Percentiles rank a stretch among this genome's conserved stretches.
These are phyloP conservation scores for Ascocoryne sarcoides DNA, from an alignment of 2,329 filamentous ascomycete species.

Conservation along the genomic window DNA sequence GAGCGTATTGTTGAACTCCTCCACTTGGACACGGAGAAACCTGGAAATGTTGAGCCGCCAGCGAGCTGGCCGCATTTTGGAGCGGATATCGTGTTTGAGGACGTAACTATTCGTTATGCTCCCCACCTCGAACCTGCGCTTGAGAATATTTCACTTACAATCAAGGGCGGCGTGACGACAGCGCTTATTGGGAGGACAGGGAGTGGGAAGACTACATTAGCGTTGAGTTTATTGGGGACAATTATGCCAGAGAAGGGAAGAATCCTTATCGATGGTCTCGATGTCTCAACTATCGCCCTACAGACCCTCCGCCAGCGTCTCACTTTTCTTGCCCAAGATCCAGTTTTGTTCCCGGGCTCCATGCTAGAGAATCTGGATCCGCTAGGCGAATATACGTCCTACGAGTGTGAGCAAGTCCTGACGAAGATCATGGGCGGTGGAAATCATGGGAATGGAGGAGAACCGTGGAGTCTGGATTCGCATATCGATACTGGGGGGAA, in stretches of 20 bases:
- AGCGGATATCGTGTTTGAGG: constrained; percentile 66
- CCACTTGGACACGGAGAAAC: constrained; percentile 65
- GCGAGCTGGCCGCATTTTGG: constrained; percentile 66
- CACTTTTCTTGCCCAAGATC: constrained; percentile 60
- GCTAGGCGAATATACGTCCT: constrained; percentile 45
- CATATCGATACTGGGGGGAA: constrained; percentile 50
- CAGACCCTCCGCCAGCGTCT: constrained; percentile 52
- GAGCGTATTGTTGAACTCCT: constrained; percentile 79
- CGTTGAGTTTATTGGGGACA: constrained; percentile 49
- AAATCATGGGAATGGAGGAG: constrained; percentile 24
- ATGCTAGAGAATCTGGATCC: constrained; percentile 57
- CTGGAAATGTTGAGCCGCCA: constrained; percentile 59
- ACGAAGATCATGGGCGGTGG: constrained; percentile 40
- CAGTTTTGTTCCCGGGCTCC: constrained; percentile 53
- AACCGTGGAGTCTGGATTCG: constrained; percentile 48
- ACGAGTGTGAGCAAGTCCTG: constrained; percentile 44
- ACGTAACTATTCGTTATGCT: constrained; percentile 73
- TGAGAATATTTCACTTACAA: constrained; percentile 57
- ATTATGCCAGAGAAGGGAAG: constrained; percentile 43
- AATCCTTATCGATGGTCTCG: constrained; percentile 52
- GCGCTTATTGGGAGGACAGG: constrained; percentile 75
- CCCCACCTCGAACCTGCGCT: constrained; percentile 68
- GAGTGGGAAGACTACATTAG: constrained; percentile 75
- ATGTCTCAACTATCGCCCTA: constrained; percentile 49
- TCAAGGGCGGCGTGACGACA: constrained; percentile 69